Evolutionary conservation across 805 yeast genomes (phyloP).

Genomic region (Teunomyces panamensis): DNA sequence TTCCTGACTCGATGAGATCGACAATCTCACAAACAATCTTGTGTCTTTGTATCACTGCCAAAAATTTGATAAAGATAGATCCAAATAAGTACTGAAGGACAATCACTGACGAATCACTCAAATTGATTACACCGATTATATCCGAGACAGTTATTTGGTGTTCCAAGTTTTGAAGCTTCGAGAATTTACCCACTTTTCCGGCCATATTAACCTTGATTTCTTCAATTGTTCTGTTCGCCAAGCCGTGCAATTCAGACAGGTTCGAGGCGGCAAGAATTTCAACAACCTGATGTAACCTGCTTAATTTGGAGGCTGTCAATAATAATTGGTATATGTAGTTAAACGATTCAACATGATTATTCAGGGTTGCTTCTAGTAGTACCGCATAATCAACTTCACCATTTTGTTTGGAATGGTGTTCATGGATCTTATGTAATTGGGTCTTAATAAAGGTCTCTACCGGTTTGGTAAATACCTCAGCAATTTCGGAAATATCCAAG

Average conservation of each 20-base stretch:
- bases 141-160: slow-evolving; percentile 15
- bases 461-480: slow-evolving; percentile 33
- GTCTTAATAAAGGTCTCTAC: slow-evolving; percentile 25
- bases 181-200: slow-evolving; percentile 23
- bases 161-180: slow-evolving; percentile 31
- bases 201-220: slow-evolving; percentile 61
- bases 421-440: slow-evolving; percentile 29
- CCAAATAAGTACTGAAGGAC: slow-evolving; percentile 70
- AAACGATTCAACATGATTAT: slow-evolving; percentile 41
- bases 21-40: slow-evolving; percentile 61
- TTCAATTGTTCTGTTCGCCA: slow-evolving; percentile 60
- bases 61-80: slow-evolving; percentile 60
- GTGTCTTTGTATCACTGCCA: slow-evolving; percentile 67
- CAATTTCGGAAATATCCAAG: slow-evolving; percentile 52
- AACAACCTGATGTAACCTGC: slow-evolving; percentile 57
- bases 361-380: slow-evolving; percentile 28
- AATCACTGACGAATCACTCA: slow-evolving; percentile 49
- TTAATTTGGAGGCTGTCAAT: slow-evolving; percentile 56
- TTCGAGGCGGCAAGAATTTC: slow-evolving; percentile 52
- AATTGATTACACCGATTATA: slow-evolving; percentile 21
- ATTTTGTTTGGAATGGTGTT: slow-evolving; percentile 14
- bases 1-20: slow-evolving; percentile 25
- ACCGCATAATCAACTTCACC: slow-evolving; percentile 27
- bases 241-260: slow-evolving; percentile 59
- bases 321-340: slow-evolving; percentile 52